Base-by-base conservation (phyloP, 139 green algal genomes). In the Chloropicon primus region DNA sequence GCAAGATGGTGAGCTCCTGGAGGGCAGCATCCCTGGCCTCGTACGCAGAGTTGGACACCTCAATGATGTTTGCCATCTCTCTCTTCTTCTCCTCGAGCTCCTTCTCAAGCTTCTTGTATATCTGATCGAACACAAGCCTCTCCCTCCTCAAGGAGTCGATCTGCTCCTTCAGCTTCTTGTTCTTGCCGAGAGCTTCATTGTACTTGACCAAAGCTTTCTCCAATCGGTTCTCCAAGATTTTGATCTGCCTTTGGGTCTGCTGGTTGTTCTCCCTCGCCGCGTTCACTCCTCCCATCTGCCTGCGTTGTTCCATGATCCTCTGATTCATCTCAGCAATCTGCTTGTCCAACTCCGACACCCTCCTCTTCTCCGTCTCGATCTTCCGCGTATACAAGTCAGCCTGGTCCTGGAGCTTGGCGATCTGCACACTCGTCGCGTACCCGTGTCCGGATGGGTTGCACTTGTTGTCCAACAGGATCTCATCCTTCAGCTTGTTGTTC, bases 381-480 rank as follows among this genome's bases (percentile, higher is more conserved):
- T 78, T 28, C 73, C 78, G 72, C 22, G 78, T 78, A 28, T 75
- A 26, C 2, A 77, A 53, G 74, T 92, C 86, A 1, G 83, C 86
- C 53, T 86, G 77, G 21, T 88, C 83, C 72, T 88, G 82, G 78
- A 89, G 77, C 27, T 79, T 80, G n/a, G 72, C 29, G 5, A 89
- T 88, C 5, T 81, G 75, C 0, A 79, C 82, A 3, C 78, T 73
- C 1, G 81, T 80, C 1, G 81, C 75, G 2, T 72, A 72, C 5
- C 81, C 81, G 27, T 82, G 22, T 24, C 26, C 24, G 26, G 25
- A 54, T 17, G 26, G 74, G 74, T 86, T 93, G 80, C 94, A 94
- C 77, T 93, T 95, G 80, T 96, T 97, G 76, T 95, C 91, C 26
- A 96, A 77, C 73, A 94, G 78, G 76, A 97, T 77, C 73, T 97